Percentiles rank a stretch among this genome's conserved stretches.
Conservation (phyloP, 2,329 filamentous ascomycete genomes). For the Talaromyces sp. region DNA sequence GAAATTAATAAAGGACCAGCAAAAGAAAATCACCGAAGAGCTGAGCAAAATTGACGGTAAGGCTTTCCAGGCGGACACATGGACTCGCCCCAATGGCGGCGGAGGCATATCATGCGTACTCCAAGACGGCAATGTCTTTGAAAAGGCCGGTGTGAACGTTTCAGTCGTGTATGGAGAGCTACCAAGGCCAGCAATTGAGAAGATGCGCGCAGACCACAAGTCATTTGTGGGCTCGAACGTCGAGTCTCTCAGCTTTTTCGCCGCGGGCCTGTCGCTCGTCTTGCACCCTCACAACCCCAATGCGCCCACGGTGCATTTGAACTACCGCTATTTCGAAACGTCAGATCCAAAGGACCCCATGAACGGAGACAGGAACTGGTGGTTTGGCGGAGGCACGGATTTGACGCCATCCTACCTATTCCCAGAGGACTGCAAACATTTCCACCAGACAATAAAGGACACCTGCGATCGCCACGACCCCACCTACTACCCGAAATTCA, state of each 20-base stretch:
- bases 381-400: constrained; percentile 95
- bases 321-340: constrained; percentile 98
- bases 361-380: constrained; percentile 68
- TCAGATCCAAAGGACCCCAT: constrained; percentile 73
- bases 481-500: constrained; percentile 88
- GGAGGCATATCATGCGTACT: constrained; percentile 92
- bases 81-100: constrained; percentile 80
- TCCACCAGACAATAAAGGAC: constrained; percentile 88
- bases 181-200: constrained; percentile 77
- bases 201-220: constrained; percentile 94
- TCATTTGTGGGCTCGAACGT: constrained; percentile 70
- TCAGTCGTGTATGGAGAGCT: constrained; percentile 91
- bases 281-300: constrained; percentile 92
- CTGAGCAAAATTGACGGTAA: constrained; percentile 79
- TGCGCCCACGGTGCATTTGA: constrained; percentile 94
- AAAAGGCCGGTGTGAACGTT: constrained; percentile 94
- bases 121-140: constrained; percentile 93
- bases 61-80: constrained; percentile 76
- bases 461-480: constrained; percentile 91
- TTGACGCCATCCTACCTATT: constrained; percentile 91
- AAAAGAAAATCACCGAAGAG: constrained; percentile 76
- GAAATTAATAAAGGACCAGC: constrained; percentile 87
- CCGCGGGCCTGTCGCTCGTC: constrained; percentile 85
- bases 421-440: constrained; percentile 94
- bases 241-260: constrained; percentile 89